Conservation (phyloP, 1,284 basidiomycete species). For the Mycena citricolor region DNA sequence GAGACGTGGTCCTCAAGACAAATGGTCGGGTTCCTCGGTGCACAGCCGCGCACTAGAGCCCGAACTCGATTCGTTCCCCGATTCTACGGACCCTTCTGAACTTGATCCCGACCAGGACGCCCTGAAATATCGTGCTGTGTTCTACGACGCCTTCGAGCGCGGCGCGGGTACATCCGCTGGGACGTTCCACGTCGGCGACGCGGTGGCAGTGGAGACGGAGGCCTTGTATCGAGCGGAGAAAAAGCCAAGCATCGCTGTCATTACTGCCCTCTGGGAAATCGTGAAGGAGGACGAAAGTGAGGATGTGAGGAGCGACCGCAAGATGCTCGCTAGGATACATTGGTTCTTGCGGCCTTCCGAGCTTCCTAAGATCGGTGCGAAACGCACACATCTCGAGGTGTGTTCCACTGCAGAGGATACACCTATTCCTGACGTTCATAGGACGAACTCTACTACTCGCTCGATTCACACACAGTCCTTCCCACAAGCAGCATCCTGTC, state of each 20-base stretch:
- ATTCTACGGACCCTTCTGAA: constrained; percentile 32
- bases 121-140: constrained; percentile 33
- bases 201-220: constrained; percentile 60
- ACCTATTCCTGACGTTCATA: constrained; percentile 28
- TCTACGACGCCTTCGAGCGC: constrained; percentile 39
- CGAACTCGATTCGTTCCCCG: constrained; percentile 37
- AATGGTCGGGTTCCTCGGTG: constrained; percentile 44
- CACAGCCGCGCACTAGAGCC: constrained; percentile 38
- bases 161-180: constrained; percentile 23
- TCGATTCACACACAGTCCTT: constrained; percentile 47
- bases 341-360: constrained; percentile 70
- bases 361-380: constrained; percentile 55
- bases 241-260: constrained; percentile 61
- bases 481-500: constrained; percentile 49
- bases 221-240: constrained; percentile 36
- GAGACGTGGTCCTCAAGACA: background rate
- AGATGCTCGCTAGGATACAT: constrained; percentile 58
- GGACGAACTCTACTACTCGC: constrained; percentile 72
- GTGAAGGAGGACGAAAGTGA: constrained; percentile 26
- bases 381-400: constrained; percentile 57
- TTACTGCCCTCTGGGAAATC: constrained; percentile 63
- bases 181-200: constrained; percentile 57
- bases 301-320: constrained; percentile 29
- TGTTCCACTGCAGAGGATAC: constrained; percentile 21
- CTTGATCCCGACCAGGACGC: constrained; percentile 29